Evolutionary conservation across 129 eudicot genomes (phyloP), one percentile per base, ranked within the genome.

Genomic region (Artemisia argyi): DNA sequence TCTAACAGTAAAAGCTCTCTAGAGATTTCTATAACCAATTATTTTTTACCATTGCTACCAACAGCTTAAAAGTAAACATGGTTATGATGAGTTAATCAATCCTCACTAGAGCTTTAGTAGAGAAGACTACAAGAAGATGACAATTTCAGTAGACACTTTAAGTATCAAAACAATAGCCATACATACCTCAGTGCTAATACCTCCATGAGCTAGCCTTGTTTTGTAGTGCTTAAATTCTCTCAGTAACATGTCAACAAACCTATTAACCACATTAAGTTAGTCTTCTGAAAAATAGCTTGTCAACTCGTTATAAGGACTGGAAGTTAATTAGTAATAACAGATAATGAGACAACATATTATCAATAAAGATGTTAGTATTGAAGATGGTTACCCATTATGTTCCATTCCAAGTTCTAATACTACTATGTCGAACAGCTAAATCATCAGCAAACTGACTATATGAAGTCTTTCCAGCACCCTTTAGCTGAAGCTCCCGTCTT

Each of bases 191-290:
- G 74, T 79, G 51, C 83, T 82, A 65, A 95, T 91, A 50, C 93
- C 99, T 65, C 96, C 99, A 78, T 95, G 99, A 78, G 96, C 99
- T 66, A 95, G 85, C 82, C 96, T 79, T 74, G 97, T 95, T 68
- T 73, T 95, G 87, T 87, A 95, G 82, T 95, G 99, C 85, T 90
- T 95, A 70, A 95, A 95, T 85, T 95, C 99, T 71, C 99, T 97
- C 81, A 95, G 72, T 51, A 95, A 78, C 72, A 95, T 73, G 85
- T 95, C 99, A 77, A 88, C 97, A 68, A 90, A 95, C 81, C 98
- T 94, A 73, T 74, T 73, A 64, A 73, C 74, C 72, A 68, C 75
- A 68, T 24, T 7, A 46, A 30, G 30, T 78, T 46, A 77, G 71
- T 52, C 65, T 56, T 49, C 22, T 18, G 8, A 69, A 53, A 20